These are phyloP conservation scores for Xerocomellus dryophilus DNA, from an alignment of 768 basidiomycete genomes.

Conservation along the genomic window DNA sequence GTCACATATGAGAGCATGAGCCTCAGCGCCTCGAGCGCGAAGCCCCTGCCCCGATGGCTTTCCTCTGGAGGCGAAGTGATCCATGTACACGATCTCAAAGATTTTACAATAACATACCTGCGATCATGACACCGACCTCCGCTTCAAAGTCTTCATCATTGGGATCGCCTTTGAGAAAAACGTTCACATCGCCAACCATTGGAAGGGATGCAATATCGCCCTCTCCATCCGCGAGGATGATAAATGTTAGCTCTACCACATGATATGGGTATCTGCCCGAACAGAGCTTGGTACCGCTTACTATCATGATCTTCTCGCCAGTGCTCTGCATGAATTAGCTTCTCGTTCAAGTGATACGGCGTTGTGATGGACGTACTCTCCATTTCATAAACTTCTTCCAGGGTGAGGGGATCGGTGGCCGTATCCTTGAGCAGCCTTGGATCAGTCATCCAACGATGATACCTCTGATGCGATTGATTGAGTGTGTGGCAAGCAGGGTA, in stretches of 20 bases:
- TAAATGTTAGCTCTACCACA: slow-evolving; percentile 77
- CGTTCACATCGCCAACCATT: slow-evolving; percentile 92
- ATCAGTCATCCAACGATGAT: slow-evolving; percentile 86
- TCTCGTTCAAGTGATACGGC: neutral
- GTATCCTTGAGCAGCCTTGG: slow-evolving; percentile 71
- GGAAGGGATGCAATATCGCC: slow-evolving; percentile 37
- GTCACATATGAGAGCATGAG: slow-evolving; percentile 71
- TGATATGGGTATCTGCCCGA: neutral
- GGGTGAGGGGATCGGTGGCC: slow-evolving; percentile 77
- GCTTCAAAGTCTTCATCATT: slow-evolving; percentile 54
- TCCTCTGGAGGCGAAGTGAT: slow-evolving; percentile 43
- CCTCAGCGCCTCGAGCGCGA: slow-evolving; percentile 59
- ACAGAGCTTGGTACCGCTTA: slow-evolving; percentile 19
- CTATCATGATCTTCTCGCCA: slow-evolving; percentile 89
- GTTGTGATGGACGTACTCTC: slow-evolving; percentile 54
- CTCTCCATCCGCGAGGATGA: slow-evolving; percentile 56
- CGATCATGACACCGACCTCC: slow-evolving; percentile 93
- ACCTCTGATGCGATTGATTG: slow-evolving; percentile 47
- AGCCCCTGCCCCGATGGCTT: slow-evolving; percentile 64
- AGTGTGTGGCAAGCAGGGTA: neutral
- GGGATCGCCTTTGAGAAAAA: slow-evolving; percentile 68
- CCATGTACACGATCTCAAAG: neutral
- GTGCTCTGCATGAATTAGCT: slow-evolving; percentile 47
- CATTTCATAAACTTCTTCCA: slow-evolving; percentile 87
- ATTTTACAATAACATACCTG: slow-evolving; percentile 44